Percentiles rank a stretch among this genome's conserved stretches.
These are phyloP conservation scores for Arabidopsis thaliana DNA, from an alignment of 345 rosid genomes.

Conservation along the genomic window DNA sequence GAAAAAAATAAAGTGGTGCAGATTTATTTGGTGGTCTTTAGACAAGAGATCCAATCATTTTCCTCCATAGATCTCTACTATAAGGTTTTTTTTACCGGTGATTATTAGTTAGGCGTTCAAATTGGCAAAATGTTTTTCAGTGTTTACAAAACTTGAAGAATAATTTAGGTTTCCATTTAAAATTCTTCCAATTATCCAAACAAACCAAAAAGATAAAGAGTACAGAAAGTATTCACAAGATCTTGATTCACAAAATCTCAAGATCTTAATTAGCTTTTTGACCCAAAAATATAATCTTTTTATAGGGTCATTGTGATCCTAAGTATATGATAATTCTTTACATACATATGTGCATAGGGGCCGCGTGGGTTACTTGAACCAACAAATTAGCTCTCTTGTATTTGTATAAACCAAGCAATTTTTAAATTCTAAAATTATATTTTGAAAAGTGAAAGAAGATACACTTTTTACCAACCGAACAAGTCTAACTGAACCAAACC, in stretches of 20 bases:
- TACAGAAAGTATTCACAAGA: background rate
- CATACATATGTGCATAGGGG: slow-evolving; percentile 1
- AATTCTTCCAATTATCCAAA: background rate
- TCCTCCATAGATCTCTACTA: background rate
- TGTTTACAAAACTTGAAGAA: background rate
- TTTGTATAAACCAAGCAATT: background rate
- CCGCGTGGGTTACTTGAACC: background rate
- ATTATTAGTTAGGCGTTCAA: background rate
- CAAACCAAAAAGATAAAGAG: background rate
- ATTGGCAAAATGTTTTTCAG: background rate
- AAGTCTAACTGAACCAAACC: background rate
- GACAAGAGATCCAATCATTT: slow-evolving; percentile 5
- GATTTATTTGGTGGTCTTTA: background rate
- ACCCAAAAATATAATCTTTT: background rate
- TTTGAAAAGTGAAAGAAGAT: background rate
- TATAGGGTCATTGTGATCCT: slow-evolving; percentile 13
- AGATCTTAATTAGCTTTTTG: slow-evolving; percentile 14
- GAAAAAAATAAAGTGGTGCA: background rate
- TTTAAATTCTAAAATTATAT: background rate
- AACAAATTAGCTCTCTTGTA: background rate
- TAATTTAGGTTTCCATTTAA: background rate
- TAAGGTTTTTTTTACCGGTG: background rate
- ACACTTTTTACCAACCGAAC: background rate
- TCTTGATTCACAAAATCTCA: slow-evolving; percentile 17
- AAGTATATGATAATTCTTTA: background rate